Conservation (phyloP, 192 early-diverging fungal genomes). For the Neocallimastix lanati region DNA sequence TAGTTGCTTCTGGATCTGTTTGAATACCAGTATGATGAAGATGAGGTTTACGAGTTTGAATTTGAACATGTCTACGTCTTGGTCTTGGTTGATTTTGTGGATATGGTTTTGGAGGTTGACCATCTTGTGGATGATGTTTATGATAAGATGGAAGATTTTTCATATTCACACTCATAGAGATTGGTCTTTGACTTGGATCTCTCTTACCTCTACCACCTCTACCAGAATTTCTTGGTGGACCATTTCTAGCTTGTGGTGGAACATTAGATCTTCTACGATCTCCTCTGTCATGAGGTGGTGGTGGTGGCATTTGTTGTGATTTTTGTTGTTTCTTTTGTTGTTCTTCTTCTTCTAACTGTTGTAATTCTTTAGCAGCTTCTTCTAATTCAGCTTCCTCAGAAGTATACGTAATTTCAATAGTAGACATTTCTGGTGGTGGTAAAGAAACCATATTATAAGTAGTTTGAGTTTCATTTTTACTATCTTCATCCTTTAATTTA, state of each 20-base stretch:
- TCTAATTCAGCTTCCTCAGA: background rate
- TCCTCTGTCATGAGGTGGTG: background rate
- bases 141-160: background rate
- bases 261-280: background rate
- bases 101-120: background rate
- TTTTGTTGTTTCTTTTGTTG: too few species aligned
- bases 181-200: background rate
- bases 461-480: background rate
- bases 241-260: background rate
- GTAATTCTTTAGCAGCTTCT: background rate
- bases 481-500: background rate
- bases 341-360: background rate
- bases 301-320: too few species aligned
- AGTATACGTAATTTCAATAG: background rate
- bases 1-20: background rate
- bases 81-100: background rate
- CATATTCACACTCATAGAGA: background rate
- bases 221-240: background rate
- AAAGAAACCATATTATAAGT: background rate
- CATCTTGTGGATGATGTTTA: background rate
- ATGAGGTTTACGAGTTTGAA: background rate
- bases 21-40: background rate
- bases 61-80: background rate
- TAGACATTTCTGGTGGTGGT: background rate
- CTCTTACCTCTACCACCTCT: background rate